These are phyloP conservation scores for Daedaleopsis nitida DNA, from an alignment of 768 basidiomycete species.

Conservation along the genomic window DNA sequence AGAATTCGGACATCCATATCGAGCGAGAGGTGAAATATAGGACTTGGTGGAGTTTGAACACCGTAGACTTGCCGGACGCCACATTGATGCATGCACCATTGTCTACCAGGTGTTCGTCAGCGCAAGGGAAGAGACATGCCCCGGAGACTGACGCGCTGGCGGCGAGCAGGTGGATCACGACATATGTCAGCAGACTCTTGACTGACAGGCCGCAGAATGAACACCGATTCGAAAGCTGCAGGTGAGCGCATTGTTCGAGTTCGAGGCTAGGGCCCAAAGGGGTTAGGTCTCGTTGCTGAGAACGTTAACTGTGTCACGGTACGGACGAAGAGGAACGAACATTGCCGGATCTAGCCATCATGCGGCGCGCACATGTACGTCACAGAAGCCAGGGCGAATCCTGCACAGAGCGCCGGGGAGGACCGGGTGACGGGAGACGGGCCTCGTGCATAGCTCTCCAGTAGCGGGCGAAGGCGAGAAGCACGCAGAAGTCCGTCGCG, in stretches of 20 bases:
- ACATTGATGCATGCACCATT: not conserved
- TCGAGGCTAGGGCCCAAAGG: not conserved
- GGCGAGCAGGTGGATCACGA: no score
- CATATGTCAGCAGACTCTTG: not conserved
- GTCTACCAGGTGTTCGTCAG: not conserved
- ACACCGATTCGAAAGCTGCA: not conserved
- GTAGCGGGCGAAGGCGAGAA: conserved; percentile 1
- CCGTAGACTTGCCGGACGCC: not conserved
- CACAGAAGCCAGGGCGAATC: not conserved
- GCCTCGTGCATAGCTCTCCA: conserved; percentile 3
- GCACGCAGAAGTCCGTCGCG: not conserved
- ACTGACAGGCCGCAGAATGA: not conserved
- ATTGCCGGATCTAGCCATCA: not conserved
- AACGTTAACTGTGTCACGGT: not conserved
- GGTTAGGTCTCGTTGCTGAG: not conserved
- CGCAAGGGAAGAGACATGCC: no score
- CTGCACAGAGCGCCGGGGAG: not conserved
- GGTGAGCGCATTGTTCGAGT: not conserved
- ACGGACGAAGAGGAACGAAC: not conserved
- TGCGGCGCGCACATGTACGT: not conserved
- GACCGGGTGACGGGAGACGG: not conserved
- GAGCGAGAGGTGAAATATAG: not conserved
- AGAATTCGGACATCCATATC: not conserved
- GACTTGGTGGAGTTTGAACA: not conserved
- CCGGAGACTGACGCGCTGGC: no score